phyloP scores from a whole-genome alignment of 75 land plant species.

The Selaginella tamariscina region DNA sequence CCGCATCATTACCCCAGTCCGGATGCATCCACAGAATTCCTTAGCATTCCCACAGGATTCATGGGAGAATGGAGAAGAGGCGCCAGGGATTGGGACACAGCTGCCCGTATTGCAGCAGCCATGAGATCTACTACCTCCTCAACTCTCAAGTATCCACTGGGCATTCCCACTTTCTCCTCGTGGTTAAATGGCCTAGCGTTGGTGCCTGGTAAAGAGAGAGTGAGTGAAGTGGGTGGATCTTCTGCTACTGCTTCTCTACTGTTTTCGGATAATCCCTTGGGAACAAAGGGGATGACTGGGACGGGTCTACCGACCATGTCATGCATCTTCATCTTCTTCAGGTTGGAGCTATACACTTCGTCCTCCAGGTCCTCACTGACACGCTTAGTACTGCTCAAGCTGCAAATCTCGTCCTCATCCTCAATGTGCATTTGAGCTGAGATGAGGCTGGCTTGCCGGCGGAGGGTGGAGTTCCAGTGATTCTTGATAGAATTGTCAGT shows the following conservation, averaged over 20 bases:
- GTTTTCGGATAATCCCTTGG: neutral
- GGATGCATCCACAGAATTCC: too few relatives aligned
- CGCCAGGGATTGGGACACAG: constrained; percentile 30
- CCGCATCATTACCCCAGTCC: neutral
- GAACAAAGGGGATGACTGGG: neutral
- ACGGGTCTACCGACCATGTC: neutral
- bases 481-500: constrained; percentile 84
- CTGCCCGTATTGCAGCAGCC: constrained; percentile 29
- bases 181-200: neutral
- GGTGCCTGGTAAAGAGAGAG: constrained; percentile 18
- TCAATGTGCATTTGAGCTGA: constrained; percentile 2
- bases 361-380: constrained; percentile 3
- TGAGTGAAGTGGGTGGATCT: constrained; percentile 21
- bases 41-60: neutral
- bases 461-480: constrained; percentile 83
- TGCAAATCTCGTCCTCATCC: constrained; percentile 9
- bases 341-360: constrained; percentile 11
- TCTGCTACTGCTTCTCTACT: neutral
- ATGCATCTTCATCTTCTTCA: neutral
- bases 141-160: constrained; percentile 17
- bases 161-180: constrained; percentile 2
- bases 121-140: constrained; percentile 28
- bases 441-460: constrained; percentile 32
- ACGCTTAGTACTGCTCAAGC: neutral
- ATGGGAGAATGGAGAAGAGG: neutral